Evolutionary conservation across 768 basidiomycete genomes (phyloP).

Genomic region (Trametes maxima): DNA sequence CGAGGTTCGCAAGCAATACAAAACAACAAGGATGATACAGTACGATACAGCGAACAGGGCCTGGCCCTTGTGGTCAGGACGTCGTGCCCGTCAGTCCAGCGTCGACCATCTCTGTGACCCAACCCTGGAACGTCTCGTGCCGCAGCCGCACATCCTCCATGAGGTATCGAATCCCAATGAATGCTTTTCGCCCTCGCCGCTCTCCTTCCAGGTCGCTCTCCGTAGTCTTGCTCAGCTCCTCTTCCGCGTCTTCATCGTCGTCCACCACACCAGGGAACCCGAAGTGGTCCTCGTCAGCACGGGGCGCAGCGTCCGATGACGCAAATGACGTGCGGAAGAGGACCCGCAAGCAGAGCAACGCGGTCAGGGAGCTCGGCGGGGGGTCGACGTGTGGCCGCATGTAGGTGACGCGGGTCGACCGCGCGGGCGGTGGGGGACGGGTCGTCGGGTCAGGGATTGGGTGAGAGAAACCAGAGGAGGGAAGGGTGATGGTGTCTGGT

Average conservation of each 20-base stretch:
- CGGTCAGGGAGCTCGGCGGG: constrained; percentile 74
- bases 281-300: constrained; percentile 82
- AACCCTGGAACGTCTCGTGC: constrained; percentile 60
- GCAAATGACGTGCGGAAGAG: constrained; percentile 82
- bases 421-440: constrained; percentile 73
- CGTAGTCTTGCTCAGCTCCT: constrained; percentile 34
- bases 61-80: background rate
- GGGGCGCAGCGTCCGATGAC: constrained; percentile 63
- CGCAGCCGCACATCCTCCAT: constrained; percentile 66
- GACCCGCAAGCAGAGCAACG: constrained; percentile 80
- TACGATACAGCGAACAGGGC: background rate
- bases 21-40: background rate
- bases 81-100: constrained; percentile 39
- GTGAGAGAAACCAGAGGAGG: constrained; percentile 54
- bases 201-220: constrained; percentile 67
- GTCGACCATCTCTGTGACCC: constrained; percentile 64
- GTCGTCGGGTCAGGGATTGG: constrained; percentile 64
- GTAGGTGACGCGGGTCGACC: constrained; percentile 60
- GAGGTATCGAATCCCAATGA: constrained; percentile 58
- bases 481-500: constrained; percentile 72
- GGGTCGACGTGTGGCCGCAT: constrained; percentile 62
- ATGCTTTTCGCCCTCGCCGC: constrained; percentile 70
- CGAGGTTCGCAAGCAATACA: background rate
- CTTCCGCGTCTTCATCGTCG: constrained; percentile 62
- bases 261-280: constrained; percentile 86